phyloP scores from a whole-genome alignment of 2,329 filamentous ascomycete species.

The Xylariaceae sp. region DNA sequence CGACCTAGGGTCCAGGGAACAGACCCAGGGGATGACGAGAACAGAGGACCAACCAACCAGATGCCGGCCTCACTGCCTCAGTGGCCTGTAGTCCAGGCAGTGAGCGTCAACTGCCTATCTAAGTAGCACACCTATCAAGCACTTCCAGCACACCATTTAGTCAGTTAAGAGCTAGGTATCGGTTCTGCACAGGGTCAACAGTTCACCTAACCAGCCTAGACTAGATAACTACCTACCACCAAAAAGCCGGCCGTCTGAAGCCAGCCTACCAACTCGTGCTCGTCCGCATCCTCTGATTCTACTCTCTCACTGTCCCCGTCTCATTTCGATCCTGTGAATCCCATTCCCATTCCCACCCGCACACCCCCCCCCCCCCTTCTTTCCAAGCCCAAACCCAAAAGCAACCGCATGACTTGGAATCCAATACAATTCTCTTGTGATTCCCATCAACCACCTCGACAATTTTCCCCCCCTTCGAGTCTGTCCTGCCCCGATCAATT shows the following conservation, averaged over 20 bases:
- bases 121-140: too few relatives aligned
- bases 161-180: too few relatives aligned
- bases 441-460: conserved; percentile 3
- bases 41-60: too few relatives aligned
- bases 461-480: conserved; percentile 6
- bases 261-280: conserved; percentile 12
- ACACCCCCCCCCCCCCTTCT: neutral
- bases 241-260: conserved; percentile 9
- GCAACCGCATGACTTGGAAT: conserved; percentile 14
- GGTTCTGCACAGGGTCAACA: too few relatives aligned
- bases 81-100: too few relatives aligned
- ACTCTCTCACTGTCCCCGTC: conserved; percentile 12
- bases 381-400: conserved; percentile 1
- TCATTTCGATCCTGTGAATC: conserved; percentile 17
- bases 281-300: conserved; percentile 6
- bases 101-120: too few relatives aligned
- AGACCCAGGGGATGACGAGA: too few relatives aligned
- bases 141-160: too few relatives aligned
- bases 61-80: too few relatives aligned
- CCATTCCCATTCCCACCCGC: conserved; percentile 9
- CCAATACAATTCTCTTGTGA: conserved; percentile 19
- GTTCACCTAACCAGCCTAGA: neutral
- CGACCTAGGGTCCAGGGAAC: too few relatives aligned
- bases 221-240: too few relatives aligned
- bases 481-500: conserved; percentile 12